Base-by-base conservation (phyloP, 164 flowering plant genomes). In the Macadamia integrifolia region DNA sequence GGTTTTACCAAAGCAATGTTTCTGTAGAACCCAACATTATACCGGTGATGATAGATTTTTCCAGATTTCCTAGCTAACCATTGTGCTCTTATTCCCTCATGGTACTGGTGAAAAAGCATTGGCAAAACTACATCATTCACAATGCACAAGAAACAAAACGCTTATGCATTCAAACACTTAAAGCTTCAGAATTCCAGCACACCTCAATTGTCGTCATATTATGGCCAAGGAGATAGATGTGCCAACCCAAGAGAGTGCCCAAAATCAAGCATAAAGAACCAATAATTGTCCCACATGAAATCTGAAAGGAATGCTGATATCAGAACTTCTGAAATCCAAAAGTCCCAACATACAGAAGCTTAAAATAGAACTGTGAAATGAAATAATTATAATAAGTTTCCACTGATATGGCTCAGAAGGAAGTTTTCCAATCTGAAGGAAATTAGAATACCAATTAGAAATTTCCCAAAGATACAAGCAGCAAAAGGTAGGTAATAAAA, bases 151-250 rank as follows among this genome's bases (percentile, higher is more conserved):
- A 6, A 53, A 56, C 11, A 60, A 23, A 29, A 60, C 32, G 17
- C 23, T 30, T 44, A 44, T 61, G 7, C 0, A 52, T 31, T 40
- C 17, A 43, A 35, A 56, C 23, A 9, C 40, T 65, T 10, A 62
- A 53, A 68, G 18, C 2, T 31, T 9, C 64, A 11, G 61, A 17
- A 3, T 53, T 53, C 50, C 18, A 53, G 64, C 65, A 2, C 76
- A 90, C 97, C 86, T 90, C 97, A 68, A 88, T 88, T 14, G 92
- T 88, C 49, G 96, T 88, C 97, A 84, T 78, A 60, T 90, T 91
- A 56, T 71, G 87, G 60, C 75, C 30, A 57, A 83, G 69, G 35
- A 91, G 92, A 77, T 79, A 87, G 71, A 86, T 71, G 79, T 88
- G 87, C 97, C 92, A 88, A 69, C 80, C 82, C 65, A 85, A 80